Evolutionary conservation across 2,329 filamentous ascomycete species (phyloP).

Genomic region (Aureobasidium lini): DNA sequence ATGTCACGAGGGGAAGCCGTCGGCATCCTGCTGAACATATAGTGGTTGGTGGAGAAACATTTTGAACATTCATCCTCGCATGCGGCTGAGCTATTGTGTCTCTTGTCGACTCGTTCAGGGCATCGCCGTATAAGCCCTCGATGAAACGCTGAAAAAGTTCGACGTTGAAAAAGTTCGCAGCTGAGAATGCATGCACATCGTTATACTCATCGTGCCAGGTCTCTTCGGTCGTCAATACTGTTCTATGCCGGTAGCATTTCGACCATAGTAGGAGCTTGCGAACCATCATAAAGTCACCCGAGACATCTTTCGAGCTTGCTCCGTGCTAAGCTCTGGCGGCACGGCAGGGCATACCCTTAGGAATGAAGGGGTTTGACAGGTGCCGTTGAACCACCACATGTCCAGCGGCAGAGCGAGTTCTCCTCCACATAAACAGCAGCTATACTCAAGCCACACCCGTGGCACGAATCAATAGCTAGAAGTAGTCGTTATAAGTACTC

Average conservation of each 20-base stretch:
- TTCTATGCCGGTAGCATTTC: background rate
- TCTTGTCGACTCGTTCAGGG: background rate
- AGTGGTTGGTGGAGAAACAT: constrained; percentile 3
- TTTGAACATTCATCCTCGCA: background rate
- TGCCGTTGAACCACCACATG: background rate
- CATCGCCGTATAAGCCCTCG: background rate
- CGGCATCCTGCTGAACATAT: background rate
- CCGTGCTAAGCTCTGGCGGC: background rate
- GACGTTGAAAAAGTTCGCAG: background rate
- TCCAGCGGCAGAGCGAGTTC: background rate
- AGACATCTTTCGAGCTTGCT: background rate
- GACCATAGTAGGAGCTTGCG: background rate
- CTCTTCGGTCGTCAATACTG: too few species aligned
- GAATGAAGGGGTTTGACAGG: background rate
- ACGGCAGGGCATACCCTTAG: background rate
- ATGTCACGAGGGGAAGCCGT: background rate
- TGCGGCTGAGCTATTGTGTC: background rate
- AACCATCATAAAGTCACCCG: background rate
- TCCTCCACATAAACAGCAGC: background rate
- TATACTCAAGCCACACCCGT: background rate
- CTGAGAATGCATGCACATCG: background rate
- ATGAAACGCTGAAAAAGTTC: too few species aligned
- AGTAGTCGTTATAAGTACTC: background rate
- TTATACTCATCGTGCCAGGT: background rate
- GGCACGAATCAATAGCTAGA: background rate